Conservation (phyloP, 768 basidiomycete species). For the Favolaschia claudopus region DNA sequence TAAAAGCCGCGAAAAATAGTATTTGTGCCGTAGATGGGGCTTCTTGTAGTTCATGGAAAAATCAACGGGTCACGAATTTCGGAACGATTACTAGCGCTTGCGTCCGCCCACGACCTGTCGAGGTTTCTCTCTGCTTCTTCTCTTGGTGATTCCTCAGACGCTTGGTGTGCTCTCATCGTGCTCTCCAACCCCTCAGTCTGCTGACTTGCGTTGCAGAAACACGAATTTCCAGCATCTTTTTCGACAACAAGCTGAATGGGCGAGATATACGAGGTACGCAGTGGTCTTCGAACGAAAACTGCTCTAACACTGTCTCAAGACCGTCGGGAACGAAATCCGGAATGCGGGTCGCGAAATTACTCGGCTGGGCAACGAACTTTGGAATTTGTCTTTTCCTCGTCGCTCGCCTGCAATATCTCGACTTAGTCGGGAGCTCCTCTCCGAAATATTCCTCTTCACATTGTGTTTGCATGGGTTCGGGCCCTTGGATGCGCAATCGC, state of each 20-base stretch:
- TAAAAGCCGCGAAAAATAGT: too few species aligned
- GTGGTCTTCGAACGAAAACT: neutral
- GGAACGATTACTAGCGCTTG: too few species aligned
- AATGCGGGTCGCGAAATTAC: conserved; percentile 11
- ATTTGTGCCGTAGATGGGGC: too few species aligned
- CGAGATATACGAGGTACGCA: neutral
- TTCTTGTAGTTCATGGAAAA: too few species aligned
- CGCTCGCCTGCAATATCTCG: neutral
- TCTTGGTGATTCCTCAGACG: too few species aligned
- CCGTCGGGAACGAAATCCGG: neutral
- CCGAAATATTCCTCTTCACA: conserved; percentile 17
- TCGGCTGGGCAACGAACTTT: neutral
- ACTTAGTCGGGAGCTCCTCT: conserved; percentile 12
- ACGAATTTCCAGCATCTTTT: too few species aligned
- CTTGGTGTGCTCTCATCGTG: too few species aligned
- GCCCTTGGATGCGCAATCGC: neutral
- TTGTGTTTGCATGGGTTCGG: conserved; percentile 15
- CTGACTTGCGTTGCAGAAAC: too few species aligned
- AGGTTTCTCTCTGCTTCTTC: too few species aligned
- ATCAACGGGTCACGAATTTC: too few species aligned
- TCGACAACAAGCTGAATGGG: neutral
- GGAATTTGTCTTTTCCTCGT: conserved; percentile 5
- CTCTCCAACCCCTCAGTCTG: too few species aligned
- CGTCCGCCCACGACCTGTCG: too few species aligned
- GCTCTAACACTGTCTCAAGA: neutral